Evolutionary conservation across 768 basidiomycete genomes (phyloP), one percentile per base, ranked within the genome.

Genomic region (Kwoniella dejecticola): DNA sequence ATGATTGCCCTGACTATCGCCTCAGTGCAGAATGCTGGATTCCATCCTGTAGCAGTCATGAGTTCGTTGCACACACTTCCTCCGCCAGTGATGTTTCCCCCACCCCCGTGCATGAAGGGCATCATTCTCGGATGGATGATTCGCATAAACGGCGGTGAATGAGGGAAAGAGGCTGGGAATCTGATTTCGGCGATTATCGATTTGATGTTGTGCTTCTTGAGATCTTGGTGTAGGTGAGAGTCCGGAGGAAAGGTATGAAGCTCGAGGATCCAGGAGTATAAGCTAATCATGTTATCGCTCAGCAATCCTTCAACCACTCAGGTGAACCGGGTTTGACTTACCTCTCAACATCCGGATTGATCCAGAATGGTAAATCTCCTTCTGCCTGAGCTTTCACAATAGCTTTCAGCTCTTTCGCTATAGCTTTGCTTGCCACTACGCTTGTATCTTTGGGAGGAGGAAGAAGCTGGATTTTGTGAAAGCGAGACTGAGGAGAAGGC

Each of bases 61-160:
- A 72, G 58, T 56, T 72, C 70, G 40, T 72, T 69, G 52, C 70
- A 72, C n/a, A 72, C 56, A 3, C 64, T 67, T 8, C 70, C 70
- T 0, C 70, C 70, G 0, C 55, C 67, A 0, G 67, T 72, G 49
- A 72, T 72, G 52, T 72, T 69, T 0, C 70, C 70, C 23, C 70
- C 70, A 5, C 70, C 70, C 30, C 70, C 67, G 7, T 85, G 82
- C 36, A 84, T 82, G 71, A 89, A 89, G 0, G 87, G 86, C 33
- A 88, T 72, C 78, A 89, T 87, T 24, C 88, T 83, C 0, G 89
- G 89, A 24, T 85, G 86, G 23, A 90, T 82, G 30, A 89, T 85
- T 57, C 88, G 83, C 78, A 89, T 88, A 80, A 88, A 89, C 0
- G 89, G 89, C 0, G 88, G 89, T 8, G 84, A 81, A 67, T 85